These are phyloP conservation scores for Novymonas esmeraldas DNA, from an alignment of 208 protist species.

Conservation along the genomic window DNA sequence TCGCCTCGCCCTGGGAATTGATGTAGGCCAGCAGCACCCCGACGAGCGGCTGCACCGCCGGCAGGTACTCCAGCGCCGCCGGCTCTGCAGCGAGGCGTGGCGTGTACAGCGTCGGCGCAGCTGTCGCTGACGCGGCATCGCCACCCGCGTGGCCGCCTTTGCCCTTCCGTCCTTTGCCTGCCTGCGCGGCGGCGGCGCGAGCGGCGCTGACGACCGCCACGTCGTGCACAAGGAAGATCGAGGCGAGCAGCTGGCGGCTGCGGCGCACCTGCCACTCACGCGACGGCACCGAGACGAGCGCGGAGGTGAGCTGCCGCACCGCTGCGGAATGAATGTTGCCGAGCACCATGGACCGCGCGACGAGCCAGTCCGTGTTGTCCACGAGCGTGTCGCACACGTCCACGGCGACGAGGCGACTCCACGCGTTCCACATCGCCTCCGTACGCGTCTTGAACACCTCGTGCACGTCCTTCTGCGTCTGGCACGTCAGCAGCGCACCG, in stretches of 20 bases:
- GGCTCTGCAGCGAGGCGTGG: neutral
- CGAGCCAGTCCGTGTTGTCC: slow-evolving; percentile 85
- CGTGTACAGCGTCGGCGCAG: slow-evolving; percentile 24
- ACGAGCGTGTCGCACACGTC: slow-evolving; percentile 26
- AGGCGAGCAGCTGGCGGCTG: slow-evolving; percentile 52
- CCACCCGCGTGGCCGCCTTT: slow-evolving; percentile 23
- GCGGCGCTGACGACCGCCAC: slow-evolving; percentile 51
- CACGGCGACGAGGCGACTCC: slow-evolving; percentile 23
- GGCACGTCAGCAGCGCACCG: slow-evolving; percentile 55
- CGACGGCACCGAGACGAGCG: slow-evolving; percentile 54
- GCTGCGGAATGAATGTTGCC: slow-evolving; percentile 74
- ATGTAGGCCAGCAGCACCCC: slow-evolving; percentile 42
- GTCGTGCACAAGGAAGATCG: slow-evolving; percentile 76
- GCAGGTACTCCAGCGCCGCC: slow-evolving; percentile 37
- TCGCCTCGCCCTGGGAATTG: slow-evolving; percentile 27
- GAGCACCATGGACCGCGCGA: slow-evolving; percentile 65
- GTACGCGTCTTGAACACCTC: slow-evolving; percentile 43
- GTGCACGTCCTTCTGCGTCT: slow-evolving; percentile 80
- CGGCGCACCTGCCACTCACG: slow-evolving; percentile 36
- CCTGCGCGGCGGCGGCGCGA: slow-evolving; percentile 30
- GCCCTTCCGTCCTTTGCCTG: slow-evolving; percentile 39
- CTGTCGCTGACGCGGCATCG: neutral
- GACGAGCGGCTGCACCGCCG: slow-evolving; percentile 39
- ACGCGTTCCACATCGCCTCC: slow-evolving; percentile 35
- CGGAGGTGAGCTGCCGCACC: slow-evolving; percentile 52